These are phyloP conservation scores for Tolypocladium sp. DNA, from an alignment of 2,329 filamentous ascomycete species.

Conservation along the genomic window DNA sequence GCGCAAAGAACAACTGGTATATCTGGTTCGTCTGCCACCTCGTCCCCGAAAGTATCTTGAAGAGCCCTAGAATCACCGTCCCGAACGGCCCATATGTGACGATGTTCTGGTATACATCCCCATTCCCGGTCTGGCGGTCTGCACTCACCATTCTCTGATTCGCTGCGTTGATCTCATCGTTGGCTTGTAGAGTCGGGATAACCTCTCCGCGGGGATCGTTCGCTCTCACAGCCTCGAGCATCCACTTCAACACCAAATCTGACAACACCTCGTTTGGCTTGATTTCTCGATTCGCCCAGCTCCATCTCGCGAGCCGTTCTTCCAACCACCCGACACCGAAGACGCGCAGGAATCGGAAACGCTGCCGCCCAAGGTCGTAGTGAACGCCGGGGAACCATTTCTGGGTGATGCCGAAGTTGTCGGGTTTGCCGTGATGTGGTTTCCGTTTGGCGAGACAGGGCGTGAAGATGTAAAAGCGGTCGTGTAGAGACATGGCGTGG, in stretches of 20 bases:
- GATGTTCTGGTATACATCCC: neutral
- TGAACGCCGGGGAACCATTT: neutral
- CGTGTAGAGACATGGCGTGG: neutral
- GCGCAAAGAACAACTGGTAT: neutral
- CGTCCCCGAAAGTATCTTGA: neutral
- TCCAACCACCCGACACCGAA: neutral
- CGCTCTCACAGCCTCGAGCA: slow-evolving; percentile 7
- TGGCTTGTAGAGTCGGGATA: neutral
- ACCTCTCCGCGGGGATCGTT: slow-evolving; percentile 1
- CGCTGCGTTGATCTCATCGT: neutral
- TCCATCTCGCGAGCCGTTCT: neutral
- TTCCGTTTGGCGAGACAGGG: neutral
- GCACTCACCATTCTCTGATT: neutral
- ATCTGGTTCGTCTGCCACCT: neutral
- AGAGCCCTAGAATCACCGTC: neutral
- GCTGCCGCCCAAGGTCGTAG: neutral
- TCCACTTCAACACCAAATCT: slow-evolving; percentile 10
- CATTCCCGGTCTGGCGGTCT: neutral
- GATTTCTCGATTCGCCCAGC: slow-evolving; percentile 8
- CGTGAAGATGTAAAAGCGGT: neutral
- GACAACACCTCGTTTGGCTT: slow-evolving; percentile 11
- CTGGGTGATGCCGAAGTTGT: neutral
- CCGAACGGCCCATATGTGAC: neutral
- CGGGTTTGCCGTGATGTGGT: neutral
- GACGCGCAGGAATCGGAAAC: neutral